phyloP scores from a whole-genome alignment of 1,284 basidiomycete species.

The Trichosporon faecale region DNA sequence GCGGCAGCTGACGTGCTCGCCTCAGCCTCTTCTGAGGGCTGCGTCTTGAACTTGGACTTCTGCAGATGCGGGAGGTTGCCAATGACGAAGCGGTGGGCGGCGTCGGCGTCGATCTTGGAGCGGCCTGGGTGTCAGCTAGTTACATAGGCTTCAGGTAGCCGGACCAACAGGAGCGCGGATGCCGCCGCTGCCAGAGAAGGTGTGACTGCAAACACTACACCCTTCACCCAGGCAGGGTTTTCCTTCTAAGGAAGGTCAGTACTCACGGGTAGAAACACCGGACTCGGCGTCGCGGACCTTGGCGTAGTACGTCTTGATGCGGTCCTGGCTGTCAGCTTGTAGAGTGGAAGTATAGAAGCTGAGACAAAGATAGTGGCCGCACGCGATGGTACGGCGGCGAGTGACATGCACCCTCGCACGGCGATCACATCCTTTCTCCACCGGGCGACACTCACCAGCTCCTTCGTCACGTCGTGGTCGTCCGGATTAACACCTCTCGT shows the following conservation, averaged over 20 bases:
- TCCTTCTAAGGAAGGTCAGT: no score
- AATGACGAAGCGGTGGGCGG: slow-evolving; percentile 43
- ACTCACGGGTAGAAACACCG: slow-evolving; percentile 35
- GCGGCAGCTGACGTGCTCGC: slow-evolving; percentile 25
- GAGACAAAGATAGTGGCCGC: background rate
- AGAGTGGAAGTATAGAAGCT: background rate
- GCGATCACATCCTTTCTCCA: background rate
- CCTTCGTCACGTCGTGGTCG: slow-evolving; percentile 41
- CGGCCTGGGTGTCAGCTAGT: slow-evolving; percentile 14
- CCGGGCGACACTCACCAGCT: slow-evolving; percentile 34
- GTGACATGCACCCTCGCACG: background rate
- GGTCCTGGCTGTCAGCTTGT: slow-evolving; percentile 24
- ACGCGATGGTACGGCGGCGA: no score
- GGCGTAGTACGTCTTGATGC: slow-evolving; percentile 34
- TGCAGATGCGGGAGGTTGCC: slow-evolving; percentile 32
- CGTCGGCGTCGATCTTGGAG: slow-evolving; percentile 34
- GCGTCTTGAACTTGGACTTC: slow-evolving; percentile 18
- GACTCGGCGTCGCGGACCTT: slow-evolving; percentile 43
- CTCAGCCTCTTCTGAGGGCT: background rate
- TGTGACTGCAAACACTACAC: no score
- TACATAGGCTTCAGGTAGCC: background rate
- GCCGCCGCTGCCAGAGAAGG: no score
- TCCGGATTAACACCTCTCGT: slow-evolving; percentile 45
- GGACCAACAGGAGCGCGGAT: no score
- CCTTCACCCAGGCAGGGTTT: no score